These are phyloP conservation scores for Xylaria flabelliformis DNA, from an alignment of 495 filamentous ascomycete species.

Conservation along the genomic window DNA sequence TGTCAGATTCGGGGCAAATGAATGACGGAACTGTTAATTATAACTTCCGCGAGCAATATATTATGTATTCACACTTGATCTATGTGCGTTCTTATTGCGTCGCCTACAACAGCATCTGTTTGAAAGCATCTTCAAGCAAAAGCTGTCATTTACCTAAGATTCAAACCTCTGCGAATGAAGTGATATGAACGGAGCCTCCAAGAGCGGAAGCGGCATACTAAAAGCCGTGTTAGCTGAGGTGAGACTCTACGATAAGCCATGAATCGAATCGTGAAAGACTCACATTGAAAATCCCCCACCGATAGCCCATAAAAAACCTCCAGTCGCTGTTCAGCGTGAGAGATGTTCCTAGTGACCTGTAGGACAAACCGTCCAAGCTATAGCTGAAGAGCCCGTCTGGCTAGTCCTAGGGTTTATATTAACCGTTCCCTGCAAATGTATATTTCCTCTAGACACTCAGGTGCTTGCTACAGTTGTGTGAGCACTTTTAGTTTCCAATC, in stretches of 20 bases:
- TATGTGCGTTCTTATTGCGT: too few relatives aligned
- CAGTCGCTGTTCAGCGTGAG: constrained; percentile 7
- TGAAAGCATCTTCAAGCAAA: not conserved
- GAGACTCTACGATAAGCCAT: not conserved
- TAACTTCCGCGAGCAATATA: too few relatives aligned
- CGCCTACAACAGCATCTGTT: too few relatives aligned
- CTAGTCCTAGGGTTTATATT: constrained; percentile 17
- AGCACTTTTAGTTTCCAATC: constrained; percentile 1
- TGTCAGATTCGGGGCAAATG: too few relatives aligned
- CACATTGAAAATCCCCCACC: constrained; percentile 23
- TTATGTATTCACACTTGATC: too few relatives aligned
- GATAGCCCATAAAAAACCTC: constrained; percentile 21
- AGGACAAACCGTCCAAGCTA: not conserved
- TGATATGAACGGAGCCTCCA: constrained; percentile 24
- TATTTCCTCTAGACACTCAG: not conserved
- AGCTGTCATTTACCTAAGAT: not conserved
- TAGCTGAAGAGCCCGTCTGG: constrained; percentile 19
- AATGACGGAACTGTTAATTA: too few relatives aligned
- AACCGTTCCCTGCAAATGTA: constrained; percentile 15
- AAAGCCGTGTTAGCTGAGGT: not conserved
- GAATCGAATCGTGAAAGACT: not conserved
- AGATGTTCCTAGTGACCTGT: not conserved
- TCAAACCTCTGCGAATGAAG: constrained; percentile 25
- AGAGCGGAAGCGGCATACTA: constrained; percentile 14
- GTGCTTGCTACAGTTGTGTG: not conserved